These are phyloP conservation scores for Tillandsia leiboldiana DNA, from an alignment of 176 grass and related monocot genomes.

Conservation along the genomic window DNA sequence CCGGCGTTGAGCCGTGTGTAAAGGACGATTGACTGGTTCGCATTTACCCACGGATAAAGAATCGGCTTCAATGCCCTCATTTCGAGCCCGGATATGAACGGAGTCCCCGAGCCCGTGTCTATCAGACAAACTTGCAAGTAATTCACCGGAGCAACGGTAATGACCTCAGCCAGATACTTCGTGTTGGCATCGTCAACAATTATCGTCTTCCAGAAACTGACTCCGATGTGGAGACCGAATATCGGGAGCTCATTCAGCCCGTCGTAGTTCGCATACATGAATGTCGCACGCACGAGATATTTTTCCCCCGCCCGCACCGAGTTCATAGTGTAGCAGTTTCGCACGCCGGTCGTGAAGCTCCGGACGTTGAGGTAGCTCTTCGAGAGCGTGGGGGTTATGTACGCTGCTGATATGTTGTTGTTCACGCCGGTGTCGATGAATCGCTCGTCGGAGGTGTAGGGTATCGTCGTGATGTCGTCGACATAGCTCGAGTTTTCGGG, in stretches of 20 bases:
- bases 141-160: constrained; percentile 12
- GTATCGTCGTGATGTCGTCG: constrained; percentile 19
- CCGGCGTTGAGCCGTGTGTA: constrained; percentile 13
- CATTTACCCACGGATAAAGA: constrained; percentile 22
- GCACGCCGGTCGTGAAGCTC: constrained; percentile 23
- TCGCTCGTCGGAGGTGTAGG: constrained; percentile 27
- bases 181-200: constrained; percentile 11
- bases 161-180: constrained; percentile 9
- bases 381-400: constrained; percentile 3
- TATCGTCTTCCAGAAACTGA: constrained; percentile 35
- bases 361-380: constrained; percentile 20
- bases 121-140: constrained; percentile 27
- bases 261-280: constrained; percentile 40
- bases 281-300: constrained; percentile 30
- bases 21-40: constrained; percentile 15
- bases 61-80: constrained; percentile 13
- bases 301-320: constrained; percentile 14
- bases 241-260: constrained; percentile 14
- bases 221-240: constrained; percentile 50
- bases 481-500: constrained; percentile 14
- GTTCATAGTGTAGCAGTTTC: constrained; percentile 33
- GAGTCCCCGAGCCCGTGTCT: constrained; percentile 17
- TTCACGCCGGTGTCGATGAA: constrained; percentile 26
- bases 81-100: constrained; percentile 32
- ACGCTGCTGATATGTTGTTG: constrained; percentile 18